phyloP scores from a whole-genome alignment of 2,329 filamentous ascomycete genomes.

The Fonsecaea pugnacius region DNA sequence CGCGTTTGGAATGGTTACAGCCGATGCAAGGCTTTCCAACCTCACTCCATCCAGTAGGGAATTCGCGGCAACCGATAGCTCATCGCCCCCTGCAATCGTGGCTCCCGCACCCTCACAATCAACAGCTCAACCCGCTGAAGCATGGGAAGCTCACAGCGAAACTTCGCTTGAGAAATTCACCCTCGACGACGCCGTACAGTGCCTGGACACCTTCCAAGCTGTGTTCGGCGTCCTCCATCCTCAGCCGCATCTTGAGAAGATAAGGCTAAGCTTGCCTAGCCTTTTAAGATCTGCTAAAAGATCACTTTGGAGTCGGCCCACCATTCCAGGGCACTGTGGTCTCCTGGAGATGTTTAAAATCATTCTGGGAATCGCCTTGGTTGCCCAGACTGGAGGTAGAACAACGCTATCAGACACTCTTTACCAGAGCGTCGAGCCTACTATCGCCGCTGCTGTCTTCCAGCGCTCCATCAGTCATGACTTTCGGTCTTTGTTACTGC shows the following conservation, averaged over 20 bases:
- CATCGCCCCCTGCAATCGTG: neutral
- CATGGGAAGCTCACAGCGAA: neutral
- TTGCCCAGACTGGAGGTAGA: constrained; percentile 2
- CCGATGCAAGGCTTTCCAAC: constrained; percentile 17
- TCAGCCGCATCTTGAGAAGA: constrained; percentile 17
- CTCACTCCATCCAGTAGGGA: constrained; percentile 16
- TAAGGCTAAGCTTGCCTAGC: constrained; percentile 8
- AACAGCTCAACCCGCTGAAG: neutral
- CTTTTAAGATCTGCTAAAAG: constrained; percentile 17
- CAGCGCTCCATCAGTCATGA: constrained; percentile 17
- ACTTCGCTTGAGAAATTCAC: constrained; percentile 11
- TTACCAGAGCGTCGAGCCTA: constrained; percentile 14
- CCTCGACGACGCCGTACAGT: constrained; percentile 13
- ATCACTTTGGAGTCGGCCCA: constrained; percentile 15
- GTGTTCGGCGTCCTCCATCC: constrained; percentile 20
- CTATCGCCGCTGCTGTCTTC: constrained; percentile 4
- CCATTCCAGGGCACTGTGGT: constrained; percentile 15
- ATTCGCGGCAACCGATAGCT: neutral
- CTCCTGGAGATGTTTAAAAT: constrained; percentile 21
- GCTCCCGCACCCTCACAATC: neutral
- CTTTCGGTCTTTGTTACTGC: constrained; percentile 12
- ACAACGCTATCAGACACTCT: constrained; percentile 11
- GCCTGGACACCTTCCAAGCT: constrained; percentile 16
- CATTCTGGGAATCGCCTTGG: constrained; percentile 13
- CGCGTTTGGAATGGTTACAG: constrained; percentile 12